Conservation (phyloP, 129 eudicot species). For the Flaveria linearis region DNA sequence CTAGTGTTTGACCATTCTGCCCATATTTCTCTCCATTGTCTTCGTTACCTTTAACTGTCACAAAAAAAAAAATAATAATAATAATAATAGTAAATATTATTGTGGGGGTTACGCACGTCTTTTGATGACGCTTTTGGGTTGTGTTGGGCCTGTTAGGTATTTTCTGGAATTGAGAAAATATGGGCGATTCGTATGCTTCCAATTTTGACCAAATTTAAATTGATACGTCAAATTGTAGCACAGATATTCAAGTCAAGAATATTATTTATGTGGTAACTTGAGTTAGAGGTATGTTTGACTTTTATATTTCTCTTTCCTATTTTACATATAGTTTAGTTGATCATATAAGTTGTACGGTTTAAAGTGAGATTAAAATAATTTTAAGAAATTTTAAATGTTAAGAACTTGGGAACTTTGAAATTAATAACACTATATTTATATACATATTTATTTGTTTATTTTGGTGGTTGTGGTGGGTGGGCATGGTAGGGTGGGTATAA, state of each 20-base stretch:
- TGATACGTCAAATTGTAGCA: neutral
- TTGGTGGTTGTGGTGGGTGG: neutral
- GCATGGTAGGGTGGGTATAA: neutral
- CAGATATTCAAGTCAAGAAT: neutral
- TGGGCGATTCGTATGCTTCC: neutral
- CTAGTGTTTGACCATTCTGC: neutral
- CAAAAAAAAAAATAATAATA: no score
- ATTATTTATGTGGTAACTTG: neutral
- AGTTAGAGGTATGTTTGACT: neutral
- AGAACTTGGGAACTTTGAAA: neutral
- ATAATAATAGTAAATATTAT: no score
- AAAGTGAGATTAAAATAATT: neutral
- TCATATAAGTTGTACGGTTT: no score
- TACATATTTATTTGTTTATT: no score
- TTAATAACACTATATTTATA: neutral
- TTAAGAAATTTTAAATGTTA: neutral
- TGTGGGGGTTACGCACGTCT: conserved; percentile 10
- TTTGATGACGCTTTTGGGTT: conserved; percentile 19
- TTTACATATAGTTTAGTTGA: neutral
- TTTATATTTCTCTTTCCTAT: neutral
- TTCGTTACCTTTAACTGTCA: neutral
- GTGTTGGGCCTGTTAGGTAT: conserved; percentile 12
- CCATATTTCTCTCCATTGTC: neutral
- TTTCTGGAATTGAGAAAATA: conserved; percentile 18
- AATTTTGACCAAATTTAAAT: conserved; percentile 11